Evolutionary conservation across 164 flowering plant genomes (phyloP), one percentile per base, ranked within the genome.

Genomic region (Cinnamomum micranthum): DNA sequence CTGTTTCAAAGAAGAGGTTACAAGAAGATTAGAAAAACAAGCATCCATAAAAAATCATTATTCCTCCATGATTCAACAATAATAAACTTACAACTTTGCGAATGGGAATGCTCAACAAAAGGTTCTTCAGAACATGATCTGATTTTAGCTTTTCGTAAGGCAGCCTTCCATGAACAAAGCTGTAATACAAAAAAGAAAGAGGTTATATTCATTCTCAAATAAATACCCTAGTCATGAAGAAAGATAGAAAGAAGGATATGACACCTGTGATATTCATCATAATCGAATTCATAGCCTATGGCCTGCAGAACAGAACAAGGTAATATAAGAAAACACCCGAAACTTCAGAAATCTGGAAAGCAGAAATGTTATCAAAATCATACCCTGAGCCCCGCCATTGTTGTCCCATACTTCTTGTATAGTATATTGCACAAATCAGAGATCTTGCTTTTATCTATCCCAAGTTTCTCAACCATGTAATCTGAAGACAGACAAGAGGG

Each of bases 381-480:
- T 84, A 95, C 98, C 88, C 78, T 82, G 6, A 93, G 93, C 73
- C 99, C 99, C 66, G 99, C 98, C 97, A 94, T 85, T 33, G 97
- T 94, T 33, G 98, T 92, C 64, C 98, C 98, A 79, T 90, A 92
- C 23, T 81, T 69, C 84, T 87, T 90, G 83, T 94, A 92, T 23
- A 92, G 79, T 28, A 80, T 71, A 73, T 77, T 60, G 71, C 89
- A 83, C 83, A 91, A 23, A 13, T 86, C 89, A 52, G 85, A 73
- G 58, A 88, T 87, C 83, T 87, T 85, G 24, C 74, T 69, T 63
- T 89, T 82, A 73, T 90, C 91, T 9, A 94, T 85, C 41, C 91
- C 88, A 77, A 94, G 93, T 80, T 86, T 89, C 58, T 86, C 78
- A 63, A 82, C 74, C 97, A 94, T 91, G 81, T 86, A 94, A 33